phyloP scores from a whole-genome alignment of 1,284 basidiomycete species.

The Takashimella koratensis region DNA sequence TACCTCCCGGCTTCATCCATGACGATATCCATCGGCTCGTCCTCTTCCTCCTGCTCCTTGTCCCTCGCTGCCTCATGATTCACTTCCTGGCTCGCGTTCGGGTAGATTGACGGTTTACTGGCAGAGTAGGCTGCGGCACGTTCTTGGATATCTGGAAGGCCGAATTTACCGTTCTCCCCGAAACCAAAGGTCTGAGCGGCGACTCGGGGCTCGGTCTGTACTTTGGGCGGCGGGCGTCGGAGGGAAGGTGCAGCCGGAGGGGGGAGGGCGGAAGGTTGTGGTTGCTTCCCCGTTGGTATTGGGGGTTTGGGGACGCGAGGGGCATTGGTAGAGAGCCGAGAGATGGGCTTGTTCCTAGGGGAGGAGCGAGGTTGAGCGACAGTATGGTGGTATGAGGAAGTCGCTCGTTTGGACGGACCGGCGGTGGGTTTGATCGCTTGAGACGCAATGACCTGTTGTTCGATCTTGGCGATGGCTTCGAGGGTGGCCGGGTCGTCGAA shows the following conservation, averaged over 20 bases:
- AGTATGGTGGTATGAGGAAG: conserved; percentile 33
- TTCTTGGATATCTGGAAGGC: background rate
- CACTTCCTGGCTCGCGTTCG: conserved; percentile 21
- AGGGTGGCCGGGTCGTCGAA: conserved; percentile 34
- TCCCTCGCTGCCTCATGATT: conserved; percentile 14
- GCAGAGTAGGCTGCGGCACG: background rate
- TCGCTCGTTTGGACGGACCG: too few species aligned
- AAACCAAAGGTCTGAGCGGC: conserved; percentile 34
- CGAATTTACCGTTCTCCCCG: conserved; percentile 33
- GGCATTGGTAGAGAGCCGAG: background rate
- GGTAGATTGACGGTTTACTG: conserved; percentile 14
- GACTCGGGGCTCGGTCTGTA: conserved; percentile 38
- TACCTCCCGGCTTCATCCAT: conserved; percentile 32
- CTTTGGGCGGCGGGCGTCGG: conserved; percentile 6
- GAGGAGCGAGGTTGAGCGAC: conserved; percentile 19
- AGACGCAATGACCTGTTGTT: conserved; percentile 26
- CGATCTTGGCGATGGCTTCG: conserved; percentile 23
- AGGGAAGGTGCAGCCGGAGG: background rate
- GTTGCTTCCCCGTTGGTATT: too few species aligned
- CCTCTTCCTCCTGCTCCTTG: conserved; percentile 18
- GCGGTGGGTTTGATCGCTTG: conserved; percentile 19
- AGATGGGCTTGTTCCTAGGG: background rate
- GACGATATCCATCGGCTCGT: conserved; percentile 20
- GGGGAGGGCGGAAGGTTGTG: too few species aligned
- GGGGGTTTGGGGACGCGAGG: too few species aligned